Percentiles rank a stretch among this genome's conserved stretches.
phyloP scores from a whole-genome alignment of 306 rosid species.

The Comarum palustre region DNA sequence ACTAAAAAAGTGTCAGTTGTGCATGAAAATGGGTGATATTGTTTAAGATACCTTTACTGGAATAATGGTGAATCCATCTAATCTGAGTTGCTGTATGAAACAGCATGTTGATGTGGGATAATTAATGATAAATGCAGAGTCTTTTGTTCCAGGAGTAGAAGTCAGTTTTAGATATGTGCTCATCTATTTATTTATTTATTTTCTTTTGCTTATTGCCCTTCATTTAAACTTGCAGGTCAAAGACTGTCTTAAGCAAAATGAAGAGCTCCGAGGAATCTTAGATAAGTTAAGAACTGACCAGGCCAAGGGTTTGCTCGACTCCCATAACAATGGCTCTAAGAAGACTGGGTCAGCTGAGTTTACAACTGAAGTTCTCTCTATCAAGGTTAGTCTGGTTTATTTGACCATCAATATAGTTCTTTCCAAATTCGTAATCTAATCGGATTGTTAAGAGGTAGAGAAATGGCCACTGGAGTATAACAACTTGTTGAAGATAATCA shows the following conservation, averaged over 20 bases:
- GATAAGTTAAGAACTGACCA: conserved; percentile 68
- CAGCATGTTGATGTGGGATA: background rate
- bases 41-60: background rate
- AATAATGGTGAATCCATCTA: background rate
- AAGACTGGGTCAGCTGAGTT: conserved; percentile 12
- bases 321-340: conserved; percentile 27
- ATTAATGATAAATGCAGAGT: background rate
- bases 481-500: background rate
- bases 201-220: conserved; percentile 11
- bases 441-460: background rate
- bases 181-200: too few species aligned
- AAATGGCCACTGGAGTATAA: background rate
- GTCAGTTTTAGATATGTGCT: background rate
- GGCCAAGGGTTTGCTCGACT: conserved; percentile 37
- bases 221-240: conserved; percentile 58
- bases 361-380: conserved; percentile 51
- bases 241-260: conserved; percentile 86
- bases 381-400: conserved; percentile 55
- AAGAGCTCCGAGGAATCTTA: conserved; percentile 69
- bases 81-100: background rate
- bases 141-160: background rate
- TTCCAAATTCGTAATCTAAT: background rate
- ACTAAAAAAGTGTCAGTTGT: background rate
- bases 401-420: background rate
- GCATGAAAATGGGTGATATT: background rate